These are phyloP conservation scores for Vicia faba DNA, from an alignment of 306 rosid genomes.

Conservation along the genomic window DNA sequence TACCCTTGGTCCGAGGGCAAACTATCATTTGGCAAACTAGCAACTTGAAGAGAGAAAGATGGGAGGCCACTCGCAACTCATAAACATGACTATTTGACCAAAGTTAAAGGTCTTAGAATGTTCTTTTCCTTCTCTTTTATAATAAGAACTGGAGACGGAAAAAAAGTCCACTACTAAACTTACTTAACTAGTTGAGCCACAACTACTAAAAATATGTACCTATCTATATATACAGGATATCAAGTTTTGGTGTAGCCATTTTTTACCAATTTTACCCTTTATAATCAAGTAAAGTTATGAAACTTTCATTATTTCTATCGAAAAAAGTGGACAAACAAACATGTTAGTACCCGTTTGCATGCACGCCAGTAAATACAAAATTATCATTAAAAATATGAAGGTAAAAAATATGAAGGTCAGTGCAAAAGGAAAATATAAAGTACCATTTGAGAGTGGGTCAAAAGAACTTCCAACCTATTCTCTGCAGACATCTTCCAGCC, in stretches of 20 bases:
- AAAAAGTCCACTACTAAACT: neutral
- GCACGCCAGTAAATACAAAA: neutral
- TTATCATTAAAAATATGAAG: constrained; percentile 8
- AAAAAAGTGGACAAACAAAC: neutral
- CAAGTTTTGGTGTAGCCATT: neutral
- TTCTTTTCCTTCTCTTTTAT: constrained; percentile 5
- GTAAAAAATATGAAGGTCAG: constrained; percentile 29
- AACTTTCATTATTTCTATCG: neutral
- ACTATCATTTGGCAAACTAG: constrained; percentile 25
- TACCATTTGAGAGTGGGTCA: constrained; percentile 99
- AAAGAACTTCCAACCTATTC: constrained; percentile 80
- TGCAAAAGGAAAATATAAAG: constrained; percentile 45
- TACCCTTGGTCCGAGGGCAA: constrained; percentile 17
- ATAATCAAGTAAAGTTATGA: neutral
- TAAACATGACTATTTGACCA: constrained; percentile 33
- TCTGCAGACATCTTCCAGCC: constrained; percentile 75
- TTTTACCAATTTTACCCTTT: neutral
- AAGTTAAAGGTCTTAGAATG: neutral
- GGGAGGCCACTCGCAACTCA: neutral
- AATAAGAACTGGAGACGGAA: constrained; percentile 2
- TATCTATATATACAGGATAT: neutral
- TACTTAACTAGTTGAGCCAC: neutral
- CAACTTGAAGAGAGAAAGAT: constrained; percentile 9
- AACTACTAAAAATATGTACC: neutral
- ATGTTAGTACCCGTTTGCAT: neutral